Percentiles rank a stretch among this genome's conserved stretches.
Evolutionary conservation across 192 early-diverging fungal genomes (phyloP).

Genomic region (Entrophospora sp.): DNA sequence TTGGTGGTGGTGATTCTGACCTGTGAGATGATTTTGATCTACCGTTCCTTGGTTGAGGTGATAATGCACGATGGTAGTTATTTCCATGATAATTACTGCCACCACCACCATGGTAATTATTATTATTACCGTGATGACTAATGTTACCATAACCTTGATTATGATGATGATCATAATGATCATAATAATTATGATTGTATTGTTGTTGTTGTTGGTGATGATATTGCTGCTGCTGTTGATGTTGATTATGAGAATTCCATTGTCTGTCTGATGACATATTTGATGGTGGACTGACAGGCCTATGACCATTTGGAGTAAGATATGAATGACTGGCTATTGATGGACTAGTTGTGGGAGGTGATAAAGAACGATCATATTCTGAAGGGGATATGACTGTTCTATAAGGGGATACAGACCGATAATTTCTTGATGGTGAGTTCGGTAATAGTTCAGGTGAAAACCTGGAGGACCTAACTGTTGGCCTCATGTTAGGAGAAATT

Average conservation of each 20-base stretch:
- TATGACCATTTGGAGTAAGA: too few species aligned
- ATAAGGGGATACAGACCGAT: slow-evolving; percentile 14
- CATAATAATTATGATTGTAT: background rate
- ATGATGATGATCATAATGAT: too few species aligned
- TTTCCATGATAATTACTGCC: too few species aligned
- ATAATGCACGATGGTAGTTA: background rate
- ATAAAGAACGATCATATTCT: slow-evolving; percentile 1
- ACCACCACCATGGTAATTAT: too few species aligned
- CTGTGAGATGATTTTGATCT: slow-evolving; percentile 10
- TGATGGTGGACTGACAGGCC: background rate
- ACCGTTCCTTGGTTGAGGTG: slow-evolving; percentile 8
- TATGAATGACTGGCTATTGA: too few species aligned
- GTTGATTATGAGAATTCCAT: slow-evolving; percentile 14
- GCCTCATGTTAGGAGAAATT: slow-evolving; percentile 14
- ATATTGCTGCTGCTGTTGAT: background rate
- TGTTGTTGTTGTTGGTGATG: background rate
- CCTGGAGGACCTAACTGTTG: background rate
- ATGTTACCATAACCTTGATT: too few species aligned
- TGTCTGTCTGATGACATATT: too few species aligned
- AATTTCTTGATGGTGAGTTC: background rate
- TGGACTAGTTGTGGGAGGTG: background rate
- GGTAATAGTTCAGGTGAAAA: slow-evolving; percentile 15
- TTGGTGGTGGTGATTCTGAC: slow-evolving; percentile 12
- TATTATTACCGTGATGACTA: too few species aligned
- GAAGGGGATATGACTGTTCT: background rate